phyloP scores from a whole-genome alignment of 2,329 filamentous ascomycete species.

The Arthrinium puccinioides region DNA sequence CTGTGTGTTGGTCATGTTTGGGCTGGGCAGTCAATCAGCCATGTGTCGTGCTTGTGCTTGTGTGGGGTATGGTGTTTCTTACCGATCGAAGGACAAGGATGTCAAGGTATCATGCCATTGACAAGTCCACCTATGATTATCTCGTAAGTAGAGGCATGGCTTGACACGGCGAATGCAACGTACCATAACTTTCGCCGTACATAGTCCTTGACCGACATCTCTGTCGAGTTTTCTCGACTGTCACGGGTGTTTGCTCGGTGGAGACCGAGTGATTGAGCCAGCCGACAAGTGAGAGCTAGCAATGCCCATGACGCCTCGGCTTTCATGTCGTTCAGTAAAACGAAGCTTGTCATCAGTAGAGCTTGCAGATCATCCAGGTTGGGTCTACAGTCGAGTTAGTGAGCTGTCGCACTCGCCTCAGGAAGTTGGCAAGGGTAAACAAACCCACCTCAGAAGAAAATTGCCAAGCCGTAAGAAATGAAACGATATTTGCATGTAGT shows the following conservation, averaged over 20 bases:
- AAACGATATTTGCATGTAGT: constrained; percentile 57
- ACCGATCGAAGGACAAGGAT: constrained; percentile 59
- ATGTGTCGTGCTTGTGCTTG: no score
- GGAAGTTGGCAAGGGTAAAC: no score
- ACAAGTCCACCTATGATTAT: constrained; percentile 51
- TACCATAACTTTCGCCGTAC: constrained; percentile 51
- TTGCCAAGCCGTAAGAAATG: constrained; percentile 58
- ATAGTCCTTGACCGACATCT: constrained; percentile 43
- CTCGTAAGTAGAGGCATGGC: no score
- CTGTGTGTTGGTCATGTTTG: constrained; percentile 55
- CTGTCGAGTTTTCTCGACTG: constrained; percentile 34
- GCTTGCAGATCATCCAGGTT: constrained; percentile 61
- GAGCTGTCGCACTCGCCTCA: no score
- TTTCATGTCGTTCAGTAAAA: constrained; percentile 62
- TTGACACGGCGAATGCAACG: no score
- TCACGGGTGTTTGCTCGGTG: constrained; percentile 42
- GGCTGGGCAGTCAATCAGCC: constrained; percentile 26
- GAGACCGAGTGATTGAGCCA: constrained; percentile 58
- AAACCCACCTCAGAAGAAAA: constrained; percentile 47
- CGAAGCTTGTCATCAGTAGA: constrained; percentile 54
- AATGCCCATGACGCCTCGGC: constrained; percentile 61
- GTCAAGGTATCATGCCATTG: constrained; percentile 62
- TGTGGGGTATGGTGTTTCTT: constrained; percentile 9
- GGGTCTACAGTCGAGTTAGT: constrained; percentile 37
- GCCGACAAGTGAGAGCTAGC: constrained; percentile 54